These are phyloP conservation scores for Peronosclerospora sorghi DNA, from an alignment of 352 stramenopile species.

Conservation along the genomic window DNA sequence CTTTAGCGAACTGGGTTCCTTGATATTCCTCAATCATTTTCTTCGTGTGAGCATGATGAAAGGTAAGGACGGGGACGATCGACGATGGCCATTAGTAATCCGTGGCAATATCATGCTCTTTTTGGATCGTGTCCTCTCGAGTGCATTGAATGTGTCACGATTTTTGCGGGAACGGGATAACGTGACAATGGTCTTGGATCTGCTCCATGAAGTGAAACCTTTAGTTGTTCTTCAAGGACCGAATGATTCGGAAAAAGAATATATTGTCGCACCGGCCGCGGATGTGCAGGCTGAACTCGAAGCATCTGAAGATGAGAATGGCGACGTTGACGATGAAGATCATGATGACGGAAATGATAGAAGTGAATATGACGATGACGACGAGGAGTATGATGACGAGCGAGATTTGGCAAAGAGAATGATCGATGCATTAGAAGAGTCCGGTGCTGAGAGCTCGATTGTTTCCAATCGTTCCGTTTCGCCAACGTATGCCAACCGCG, in stretches of 20 bases:
- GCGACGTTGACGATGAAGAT: slow-evolving; percentile 18
- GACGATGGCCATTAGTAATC: slow-evolving; percentile 59
- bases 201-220: slow-evolving; percentile 70
- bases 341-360: slow-evolving; percentile 32
- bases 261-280: slow-evolving; percentile 44
- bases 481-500: slow-evolving; percentile 18
- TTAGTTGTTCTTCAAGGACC: slow-evolving; percentile 54
- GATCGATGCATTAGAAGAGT: slow-evolving; percentile 65
- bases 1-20: slow-evolving; percentile 59
- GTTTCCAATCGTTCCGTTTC: slow-evolving; percentile 26
- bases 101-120: slow-evolving; percentile 80
- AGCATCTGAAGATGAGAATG: slow-evolving; percentile 48
- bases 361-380: slow-evolving; percentile 27
- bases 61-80: slow-evolving; percentile 26
- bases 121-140: slow-evolving; percentile 70
- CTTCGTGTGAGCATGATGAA: slow-evolving; percentile 72
- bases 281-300: slow-evolving; percentile 43
- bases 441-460: slow-evolving; percentile 32
- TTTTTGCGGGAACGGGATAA: slow-evolving; percentile 68
- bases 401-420: slow-evolving; percentile 36
- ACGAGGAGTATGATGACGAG: slow-evolving; percentile 27
- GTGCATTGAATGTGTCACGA: slow-evolving; percentile 63
- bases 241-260: slow-evolving; percentile 58
- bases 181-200: slow-evolving; percentile 60
- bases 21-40: slow-evolving; percentile 77